Evolutionary conservation across 1,284 basidiomycete genomes (phyloP).

Genomic region (Heimioporus retisporus): DNA sequence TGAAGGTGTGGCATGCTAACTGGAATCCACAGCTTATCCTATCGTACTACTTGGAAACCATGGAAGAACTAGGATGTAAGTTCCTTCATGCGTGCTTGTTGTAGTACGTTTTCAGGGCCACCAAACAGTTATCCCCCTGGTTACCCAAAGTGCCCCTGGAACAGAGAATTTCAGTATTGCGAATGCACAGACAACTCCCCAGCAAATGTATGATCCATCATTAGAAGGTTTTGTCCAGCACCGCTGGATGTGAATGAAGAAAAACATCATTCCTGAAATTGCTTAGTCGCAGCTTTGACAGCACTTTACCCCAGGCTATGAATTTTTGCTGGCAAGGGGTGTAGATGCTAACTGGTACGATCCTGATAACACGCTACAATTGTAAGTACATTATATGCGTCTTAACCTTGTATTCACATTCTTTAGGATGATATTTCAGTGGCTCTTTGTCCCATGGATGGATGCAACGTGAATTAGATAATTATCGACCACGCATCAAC

Average conservation of each 20-base stretch:
- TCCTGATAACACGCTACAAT: too few relatives aligned
- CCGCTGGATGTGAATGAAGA: slow-evolving; percentile 7
- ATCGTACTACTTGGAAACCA: not conserved
- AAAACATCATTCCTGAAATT: slow-evolving; percentile 17
- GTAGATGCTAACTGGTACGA: too few relatives aligned
- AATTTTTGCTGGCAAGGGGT: too few relatives aligned
- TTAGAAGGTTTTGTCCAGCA: slow-evolving; percentile 4
- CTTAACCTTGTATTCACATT: too few relatives aligned
- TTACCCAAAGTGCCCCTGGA: slow-evolving; percentile 41
- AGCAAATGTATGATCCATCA: slow-evolving; percentile 27
- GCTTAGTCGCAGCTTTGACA: slow-evolving; percentile 9
- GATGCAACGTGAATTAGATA: too few relatives aligned
- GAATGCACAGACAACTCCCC: slow-evolving; percentile 38
- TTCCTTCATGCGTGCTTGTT: too few relatives aligned
- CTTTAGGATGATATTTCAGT: too few relatives aligned
- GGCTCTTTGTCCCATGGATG: too few relatives aligned
- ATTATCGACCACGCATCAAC: too few relatives aligned
- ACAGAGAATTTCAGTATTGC: slow-evolving; percentile 39
- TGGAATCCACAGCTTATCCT: slow-evolving; percentile 7
- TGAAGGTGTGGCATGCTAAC: slow-evolving; percentile 15
- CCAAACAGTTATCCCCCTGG: slow-evolving; percentile 18
- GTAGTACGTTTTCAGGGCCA: too few relatives aligned
- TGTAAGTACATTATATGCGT: too few relatives aligned
- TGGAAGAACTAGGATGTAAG: slow-evolving; percentile 2
- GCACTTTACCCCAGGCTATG: too few relatives aligned